Base-by-base conservation (phyloP, 306 rosid species). In the Vicia faba region DNA sequence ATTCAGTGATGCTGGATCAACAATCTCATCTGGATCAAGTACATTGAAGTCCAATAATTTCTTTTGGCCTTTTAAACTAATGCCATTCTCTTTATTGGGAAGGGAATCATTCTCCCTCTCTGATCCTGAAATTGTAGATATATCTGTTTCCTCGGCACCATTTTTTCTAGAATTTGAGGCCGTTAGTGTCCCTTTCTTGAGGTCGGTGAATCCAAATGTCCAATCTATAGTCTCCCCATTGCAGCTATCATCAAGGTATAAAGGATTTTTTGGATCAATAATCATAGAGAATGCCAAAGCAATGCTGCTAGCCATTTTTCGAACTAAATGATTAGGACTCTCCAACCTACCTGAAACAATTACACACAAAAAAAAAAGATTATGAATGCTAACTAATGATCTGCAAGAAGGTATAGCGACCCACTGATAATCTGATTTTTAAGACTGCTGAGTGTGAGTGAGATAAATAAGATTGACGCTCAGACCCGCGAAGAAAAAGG, bases 181-280 rank as follows among this genome's bases (percentile, higher is more conserved):
- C 61, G 65, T 69, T 10, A 40, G 28, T 45, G 73, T 59, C 69
- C 72, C 88, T 78, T 79, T 84, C 77, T 72, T 79, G 75, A 63
- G 83, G 23, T 57, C 75, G 75, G 78, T 29, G 61, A 79, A 83
- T 74, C 86, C 88, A 41, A 88, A 82, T 71, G 85, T 95, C 98
- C 97, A 93, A 76, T 86, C 91, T 68, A 93, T 83, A 73, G 80
- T 75, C 70, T 83, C 91, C 65, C 71, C 89, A 49, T 26, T 57
- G 81, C 81, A 86, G 78, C 91, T 89, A 66, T 89, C 97, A 61
- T 93, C 98, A 75, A 89, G 95, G 79, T 86, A 88, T 58, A 93
- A 71, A 71, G 96, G 97, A 84, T 89, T 93, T 79, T 88, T 80
- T 25, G 97, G 98, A 80, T 93, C 98, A 66, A 93, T 83, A 61